A percentile compares a stretch with the other conserved stretches of the same genome.
These are phyloP conservation scores for Phytopythium helicoides DNA, from an alignment of 352 stramenopile species.

Conservation along the genomic window DNA sequence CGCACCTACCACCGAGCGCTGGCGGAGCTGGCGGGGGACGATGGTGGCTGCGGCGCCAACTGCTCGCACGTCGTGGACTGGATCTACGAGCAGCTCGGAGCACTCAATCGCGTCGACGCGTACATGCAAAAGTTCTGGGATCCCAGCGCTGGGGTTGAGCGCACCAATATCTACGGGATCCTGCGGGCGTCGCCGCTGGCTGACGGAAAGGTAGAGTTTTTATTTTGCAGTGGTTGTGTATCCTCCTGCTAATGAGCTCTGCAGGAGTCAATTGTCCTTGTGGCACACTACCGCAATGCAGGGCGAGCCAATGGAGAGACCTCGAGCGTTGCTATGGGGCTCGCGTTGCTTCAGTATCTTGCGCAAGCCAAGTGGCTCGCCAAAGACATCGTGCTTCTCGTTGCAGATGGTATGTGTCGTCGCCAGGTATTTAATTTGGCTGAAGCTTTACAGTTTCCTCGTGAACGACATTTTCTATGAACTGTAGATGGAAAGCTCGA, in stretches of 20 bases:
- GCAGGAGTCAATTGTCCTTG: slow-evolving; percentile 62
- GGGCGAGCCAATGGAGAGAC: slow-evolving; percentile 34
- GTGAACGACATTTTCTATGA: not conserved
- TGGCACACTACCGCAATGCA: slow-evolving; percentile 69
- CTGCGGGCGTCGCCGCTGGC: slow-evolving; percentile 66
- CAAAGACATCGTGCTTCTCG: slow-evolving; percentile 80
- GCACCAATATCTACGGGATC: slow-evolving; percentile 79
- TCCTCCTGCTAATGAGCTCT: not conserved
- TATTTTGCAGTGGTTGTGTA: too few relatives aligned
- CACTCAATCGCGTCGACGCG: slow-evolving; percentile 54
- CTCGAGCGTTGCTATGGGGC: slow-evolving; percentile 52
- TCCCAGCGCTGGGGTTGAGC: slow-evolving; percentile 7
- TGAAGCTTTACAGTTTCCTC: not conserved
- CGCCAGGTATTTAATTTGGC: not conserved
- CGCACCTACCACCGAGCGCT: slow-evolving; percentile 36
- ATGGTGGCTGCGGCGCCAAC: slow-evolving; percentile 36
- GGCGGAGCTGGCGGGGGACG: slow-evolving; percentile 16
- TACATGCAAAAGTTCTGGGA: slow-evolving; percentile 55
- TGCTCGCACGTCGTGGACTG: slow-evolving; percentile 52
- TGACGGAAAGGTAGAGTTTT: slow-evolving; percentile 81
- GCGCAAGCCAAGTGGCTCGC: slow-evolving; percentile 67
- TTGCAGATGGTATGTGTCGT: slow-evolving; percentile 50
- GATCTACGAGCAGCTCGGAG: slow-evolving; percentile 50
- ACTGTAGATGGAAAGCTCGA: slow-evolving; percentile 56
- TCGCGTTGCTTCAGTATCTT: slow-evolving; percentile 65